phyloP scores from a whole-genome alignment of 176 grass and related monocot species.

The Melocanna baccifera region DNA sequence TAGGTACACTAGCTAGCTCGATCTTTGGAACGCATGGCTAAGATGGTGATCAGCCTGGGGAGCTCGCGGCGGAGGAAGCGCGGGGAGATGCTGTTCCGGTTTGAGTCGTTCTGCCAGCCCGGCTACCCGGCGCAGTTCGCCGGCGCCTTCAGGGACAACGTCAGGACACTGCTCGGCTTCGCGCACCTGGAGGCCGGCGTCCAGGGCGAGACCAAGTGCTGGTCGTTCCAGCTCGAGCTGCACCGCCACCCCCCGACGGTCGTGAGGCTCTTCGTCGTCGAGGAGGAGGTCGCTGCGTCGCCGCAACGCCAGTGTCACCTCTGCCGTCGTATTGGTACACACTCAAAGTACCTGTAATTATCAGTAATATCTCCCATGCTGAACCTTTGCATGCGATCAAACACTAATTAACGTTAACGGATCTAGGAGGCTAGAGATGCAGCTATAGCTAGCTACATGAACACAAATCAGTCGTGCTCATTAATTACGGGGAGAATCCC shows the following conservation, averaged over 20 bases:
- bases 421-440: too few relatives aligned
- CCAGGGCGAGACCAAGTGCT: conserved; percentile 59
- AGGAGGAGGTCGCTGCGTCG: conserved; percentile 71
- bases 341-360: neutral
- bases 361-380: too few relatives aligned
- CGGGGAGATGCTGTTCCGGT: conserved; percentile 61
- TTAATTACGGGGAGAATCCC: neutral
- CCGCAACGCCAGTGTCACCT: conserved; percentile 48
- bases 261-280: conserved; percentile 65
- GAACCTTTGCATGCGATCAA: neutral
- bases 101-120: conserved; percentile 76
- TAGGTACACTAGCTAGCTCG: neutral
- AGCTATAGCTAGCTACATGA: too few relatives aligned
- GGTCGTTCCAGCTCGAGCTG: conserved; percentile 82
- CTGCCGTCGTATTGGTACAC: conserved; percentile 66
- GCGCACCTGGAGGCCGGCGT: conserved; percentile 58
- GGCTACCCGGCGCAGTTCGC: conserved; percentile 63
- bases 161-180: conserved; percentile 54
- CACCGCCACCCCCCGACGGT: conserved; percentile 59
- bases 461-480: neutral
- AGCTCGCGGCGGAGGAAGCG: conserved; percentile 66
- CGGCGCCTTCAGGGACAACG: conserved; percentile 69
- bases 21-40: conserved; percentile 38
- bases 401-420: too few relatives aligned
- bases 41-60: conserved; percentile 57